Base-by-base conservation (phyloP, 768 basidiomycete genomes). In the Cystofilobasidium bisporidii region DNA sequence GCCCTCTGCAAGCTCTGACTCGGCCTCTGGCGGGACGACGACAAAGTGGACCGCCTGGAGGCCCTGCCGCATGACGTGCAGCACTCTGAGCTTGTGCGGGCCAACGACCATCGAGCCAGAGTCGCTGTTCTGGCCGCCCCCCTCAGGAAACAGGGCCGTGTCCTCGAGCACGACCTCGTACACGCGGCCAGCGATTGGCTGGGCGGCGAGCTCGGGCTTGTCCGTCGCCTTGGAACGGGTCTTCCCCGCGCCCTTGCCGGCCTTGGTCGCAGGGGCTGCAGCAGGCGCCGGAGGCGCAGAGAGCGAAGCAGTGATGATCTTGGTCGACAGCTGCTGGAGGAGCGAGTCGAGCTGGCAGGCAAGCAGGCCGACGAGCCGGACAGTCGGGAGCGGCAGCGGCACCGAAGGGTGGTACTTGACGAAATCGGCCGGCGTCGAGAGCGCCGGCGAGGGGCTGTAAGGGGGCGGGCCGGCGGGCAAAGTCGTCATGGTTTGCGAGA, bases 101-200 rank as follows among this genome's bases (percentile, higher is more conserved):
- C 83, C 80, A 3, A 73, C 70, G 24, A 78, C 79, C 2, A 78
- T 17, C 79, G 60, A 1, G 9, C 88, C 88, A 30, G 83, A 83
- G 73, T 91, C 89, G 0, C 84, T 84, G 0, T 87, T 86, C 71
- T 91, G 89, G 0, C 89, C 89, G 15, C 88, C 84, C 12, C 62
- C 65, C 33, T 63, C 63, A 8, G 64, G 64, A 20, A 63, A 67
- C 6, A 67, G 41, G 33, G 18, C 43, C 4, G 55, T 67, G 36
- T 71, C 62, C 26, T 58, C 28, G 14, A 55, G 38, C 28, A 61
- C 63, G 20, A 71, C 22, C 60, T 65, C 65, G n/a, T 57, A 26
- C 55, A 63, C 17, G 20, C 43, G 14, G 30, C 47, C 41, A 55
- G 8, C 55, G 22, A 0, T 32, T 17, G 5, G 26, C 8, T 17